These are phyloP conservation scores for Candida maesae DNA, from an alignment of 805 yeast genomes.

Conservation along the genomic window DNA sequence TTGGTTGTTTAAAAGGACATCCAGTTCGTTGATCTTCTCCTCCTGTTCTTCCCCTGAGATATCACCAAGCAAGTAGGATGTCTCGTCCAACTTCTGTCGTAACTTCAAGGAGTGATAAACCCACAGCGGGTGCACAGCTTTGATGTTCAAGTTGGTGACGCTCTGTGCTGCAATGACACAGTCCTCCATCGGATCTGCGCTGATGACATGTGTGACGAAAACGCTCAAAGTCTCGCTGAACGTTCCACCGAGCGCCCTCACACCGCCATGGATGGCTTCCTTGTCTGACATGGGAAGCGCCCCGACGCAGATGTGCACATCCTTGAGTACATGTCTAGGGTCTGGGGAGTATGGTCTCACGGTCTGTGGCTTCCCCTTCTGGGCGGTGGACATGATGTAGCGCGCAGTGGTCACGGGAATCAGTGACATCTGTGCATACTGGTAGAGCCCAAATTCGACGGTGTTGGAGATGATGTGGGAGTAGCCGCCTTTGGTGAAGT, in stretches of 20 bases:
- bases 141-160: constrained; percentile 39
- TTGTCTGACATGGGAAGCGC: constrained; percentile 54
- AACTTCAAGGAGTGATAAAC: constrained; percentile 62
- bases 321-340: constrained; percentile 59
- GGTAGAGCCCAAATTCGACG: constrained; percentile 41
- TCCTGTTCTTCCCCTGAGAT: constrained; percentile 10
- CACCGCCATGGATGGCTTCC: constrained; percentile 66
- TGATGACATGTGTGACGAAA: constrained; percentile 75
- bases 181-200: constrained; percentile 53
- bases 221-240: constrained; percentile 56
- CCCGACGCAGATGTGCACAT: constrained; percentile 57
- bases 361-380: constrained; percentile 40
- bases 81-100: constrained; percentile 47
- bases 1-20: constrained; percentile 9
- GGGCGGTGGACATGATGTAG: constrained; percentile 55
- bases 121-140: constrained; percentile 78
- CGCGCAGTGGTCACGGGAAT: constrained; percentile 60
- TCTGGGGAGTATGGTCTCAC: constrained; percentile 68
- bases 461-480: constrained; percentile 52
- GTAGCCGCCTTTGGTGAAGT: constrained; percentile 19
- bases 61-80: constrained; percentile 38
- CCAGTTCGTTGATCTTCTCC: constrained; percentile 13
- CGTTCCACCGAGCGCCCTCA: constrained; percentile 72
- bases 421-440: constrained; percentile 45
- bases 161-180: constrained; percentile 50